Base-by-base conservation (phyloP, 2,329 filamentous ascomycete genomes). In the Penicillium sp. region DNA sequence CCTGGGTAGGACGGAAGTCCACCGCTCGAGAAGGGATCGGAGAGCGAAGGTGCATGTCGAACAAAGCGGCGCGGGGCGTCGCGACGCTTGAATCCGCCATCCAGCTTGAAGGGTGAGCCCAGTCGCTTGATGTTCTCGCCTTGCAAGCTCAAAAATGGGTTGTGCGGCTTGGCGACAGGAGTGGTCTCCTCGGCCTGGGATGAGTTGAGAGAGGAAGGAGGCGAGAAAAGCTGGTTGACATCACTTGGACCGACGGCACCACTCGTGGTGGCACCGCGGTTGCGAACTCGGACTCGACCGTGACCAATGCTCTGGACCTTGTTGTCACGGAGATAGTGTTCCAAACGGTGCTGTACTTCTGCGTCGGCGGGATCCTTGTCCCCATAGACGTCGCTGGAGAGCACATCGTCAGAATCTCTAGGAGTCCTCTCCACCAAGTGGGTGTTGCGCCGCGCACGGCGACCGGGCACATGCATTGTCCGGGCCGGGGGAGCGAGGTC, bases 181-280 rank as follows among this genome's bases (percentile, higher is more conserved):
- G 49, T 53, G 9, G 44, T 55, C 40, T 62, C 62, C 27, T 64
- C 60, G 20, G 58, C 49, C 46, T 61, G 56, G 47, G 61, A 62
- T 18, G 57, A 62, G 32, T 53, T 55, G 48, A 59, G 53, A 29
- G 63, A 69, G 1, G 71, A 71, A 8, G 75, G 75, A 6, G 78
- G 78, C 3, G 75, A 77, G 60, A 83, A 81, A 3, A 83, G 69
- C 49, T 76, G 74, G 39, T 79, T 72, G 29, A 83, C 71, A 45
- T 77, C 75, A 44, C 75, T 72, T 25, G 74, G 74, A 53, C 73
- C 74, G 51, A 81, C 76, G 45, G 81, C 79, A 43, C 81, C 78
- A 23, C 80, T 74, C 41, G 81, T 74, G 41, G 81, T 84, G 59
- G 82, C 83, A 47, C 82, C 82, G 38, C 82, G 79, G 57, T 77